Percentiles rank a stretch among this genome's conserved stretches.
phyloP scores from a whole-genome alignment of 768 basidiomycete species.

The Collybia sordida region DNA sequence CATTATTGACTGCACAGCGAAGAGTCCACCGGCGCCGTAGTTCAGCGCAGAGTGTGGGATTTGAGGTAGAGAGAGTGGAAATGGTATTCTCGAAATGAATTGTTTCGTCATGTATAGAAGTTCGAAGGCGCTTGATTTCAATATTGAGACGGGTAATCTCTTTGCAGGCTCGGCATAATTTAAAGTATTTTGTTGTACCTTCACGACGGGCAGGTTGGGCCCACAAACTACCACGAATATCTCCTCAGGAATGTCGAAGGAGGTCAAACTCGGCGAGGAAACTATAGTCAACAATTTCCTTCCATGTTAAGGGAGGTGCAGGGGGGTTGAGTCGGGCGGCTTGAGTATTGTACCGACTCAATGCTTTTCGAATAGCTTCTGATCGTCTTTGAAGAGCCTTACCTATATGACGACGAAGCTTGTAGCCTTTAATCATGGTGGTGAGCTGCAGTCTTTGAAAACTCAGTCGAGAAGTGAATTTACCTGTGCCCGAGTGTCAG shows the following conservation, averaged over 20 bases:
- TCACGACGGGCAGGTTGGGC: slow-evolving; percentile 14
- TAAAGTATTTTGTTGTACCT: slow-evolving; percentile 16
- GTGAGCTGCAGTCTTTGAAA: too few species aligned
- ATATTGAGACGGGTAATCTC: slow-evolving; percentile 21
- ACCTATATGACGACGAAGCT: slow-evolving; percentile 9
- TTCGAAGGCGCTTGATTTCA: slow-evolving; percentile 18
- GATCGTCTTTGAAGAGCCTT: slow-evolving; percentile 10
- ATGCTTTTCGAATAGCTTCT: slow-evolving; percentile 15
- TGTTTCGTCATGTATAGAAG: slow-evolving; percentile 14
- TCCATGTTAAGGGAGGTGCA: slow-evolving; percentile 18
- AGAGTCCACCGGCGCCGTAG: slow-evolving; percentile 1
- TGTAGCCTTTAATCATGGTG: slow-evolving; percentile 8
- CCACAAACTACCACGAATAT: slow-evolving; percentile 14
- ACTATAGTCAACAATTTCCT: slow-evolving; percentile 22
- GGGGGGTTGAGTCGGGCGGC: slow-evolving; percentile 18
- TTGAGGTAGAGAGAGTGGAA: neutral
- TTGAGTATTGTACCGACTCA: slow-evolving; percentile 18
- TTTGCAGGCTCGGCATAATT: slow-evolving; percentile 19
- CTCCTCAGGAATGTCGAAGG: slow-evolving; percentile 14
- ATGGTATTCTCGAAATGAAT: neutral
- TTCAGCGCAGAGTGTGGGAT: slow-evolving; percentile 4
- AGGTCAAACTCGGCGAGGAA: slow-evolving; percentile 23
- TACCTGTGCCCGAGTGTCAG: too few species aligned
- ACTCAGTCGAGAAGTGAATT: too few species aligned
- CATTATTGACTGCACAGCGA: slow-evolving; percentile 3